phyloP scores from a whole-genome alignment of 129 eudicot species.

The Centaurea solstitialis region DNA sequence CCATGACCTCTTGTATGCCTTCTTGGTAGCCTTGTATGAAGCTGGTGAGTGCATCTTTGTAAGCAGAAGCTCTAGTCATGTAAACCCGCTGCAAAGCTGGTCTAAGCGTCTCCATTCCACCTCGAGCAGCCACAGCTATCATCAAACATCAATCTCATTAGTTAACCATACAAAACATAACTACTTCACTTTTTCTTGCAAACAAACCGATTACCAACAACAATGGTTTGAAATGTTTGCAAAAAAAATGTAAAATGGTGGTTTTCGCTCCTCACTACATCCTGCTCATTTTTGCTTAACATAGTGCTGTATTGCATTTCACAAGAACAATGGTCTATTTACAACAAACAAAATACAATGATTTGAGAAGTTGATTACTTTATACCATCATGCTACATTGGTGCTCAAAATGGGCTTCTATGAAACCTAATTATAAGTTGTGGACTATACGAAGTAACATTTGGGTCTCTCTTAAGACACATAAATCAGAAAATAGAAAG shows the following conservation, averaged over 20 bases:
- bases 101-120: conserved; percentile 90
- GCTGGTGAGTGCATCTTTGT: conserved; percentile 76
- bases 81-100: conserved; percentile 84
- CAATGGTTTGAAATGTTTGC: too few relatives aligned
- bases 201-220: not conserved
- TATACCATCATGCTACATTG: too few relatives aligned
- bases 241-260: not conserved
- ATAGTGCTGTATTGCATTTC: too few relatives aligned
- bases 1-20: conserved; percentile 80
- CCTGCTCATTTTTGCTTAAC: not conserved
- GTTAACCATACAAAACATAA: not conserved
- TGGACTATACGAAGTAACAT: too few relatives aligned
- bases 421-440: not conserved
- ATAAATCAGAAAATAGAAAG: not conserved
- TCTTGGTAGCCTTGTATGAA: conserved; percentile 83
- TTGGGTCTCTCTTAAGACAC: not conserved
- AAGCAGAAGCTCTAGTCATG: conserved; percentile 87
- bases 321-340: too few relatives aligned
- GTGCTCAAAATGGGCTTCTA: too few relatives aligned
- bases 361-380: not conserved
- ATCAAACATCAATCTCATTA: not conserved
- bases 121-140: conserved; percentile 84
- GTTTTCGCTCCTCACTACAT: too few relatives aligned
- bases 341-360: not conserved
- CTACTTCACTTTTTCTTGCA: not conserved